Evolutionary conservation across 768 basidiomycete species (phyloP).

Genomic region (Rhizopogon vinicolor): DNA sequence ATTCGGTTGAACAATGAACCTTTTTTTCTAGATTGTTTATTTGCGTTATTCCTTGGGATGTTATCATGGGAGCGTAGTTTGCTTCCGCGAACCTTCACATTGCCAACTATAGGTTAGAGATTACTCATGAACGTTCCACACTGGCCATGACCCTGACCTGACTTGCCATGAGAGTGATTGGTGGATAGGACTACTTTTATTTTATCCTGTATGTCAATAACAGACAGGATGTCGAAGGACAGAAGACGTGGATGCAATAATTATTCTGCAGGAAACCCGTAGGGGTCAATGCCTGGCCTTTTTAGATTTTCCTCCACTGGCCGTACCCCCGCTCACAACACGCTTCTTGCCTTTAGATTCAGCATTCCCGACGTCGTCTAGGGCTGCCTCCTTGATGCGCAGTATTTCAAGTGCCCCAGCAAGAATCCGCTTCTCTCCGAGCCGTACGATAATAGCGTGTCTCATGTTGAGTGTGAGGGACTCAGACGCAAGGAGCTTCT

Average conservation of each 20-base stretch:
- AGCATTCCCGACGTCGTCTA: neutral
- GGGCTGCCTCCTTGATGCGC: conserved; percentile 3
- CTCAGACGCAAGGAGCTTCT: conserved; percentile 27
- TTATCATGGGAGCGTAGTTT: too few species aligned
- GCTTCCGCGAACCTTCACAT: too few species aligned
- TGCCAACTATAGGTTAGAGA: too few species aligned
- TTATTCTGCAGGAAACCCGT: too few species aligned
- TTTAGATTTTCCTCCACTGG: neutral
- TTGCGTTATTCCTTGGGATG: too few species aligned
- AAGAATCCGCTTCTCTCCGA: conserved; percentile 78
- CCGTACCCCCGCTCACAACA: neutral
- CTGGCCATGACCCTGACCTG: too few species aligned
- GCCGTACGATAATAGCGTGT: conserved; percentile 66
- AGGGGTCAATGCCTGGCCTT: neutral
- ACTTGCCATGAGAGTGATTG: neutral
- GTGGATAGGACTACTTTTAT: neutral
- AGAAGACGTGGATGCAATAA: too few species aligned
- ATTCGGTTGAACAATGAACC: too few species aligned
- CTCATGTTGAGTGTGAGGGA: conserved; percentile 41
- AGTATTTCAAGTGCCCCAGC: conserved; percentile 18
- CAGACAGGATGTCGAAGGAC: too few species aligned
- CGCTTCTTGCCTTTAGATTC: neutral
- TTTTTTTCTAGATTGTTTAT: too few species aligned
- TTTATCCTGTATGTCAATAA: neutral
- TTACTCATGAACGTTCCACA: too few species aligned